Base-by-base conservation (phyloP, 257 asterid genomes). In the Solanum neorickii region DNA sequence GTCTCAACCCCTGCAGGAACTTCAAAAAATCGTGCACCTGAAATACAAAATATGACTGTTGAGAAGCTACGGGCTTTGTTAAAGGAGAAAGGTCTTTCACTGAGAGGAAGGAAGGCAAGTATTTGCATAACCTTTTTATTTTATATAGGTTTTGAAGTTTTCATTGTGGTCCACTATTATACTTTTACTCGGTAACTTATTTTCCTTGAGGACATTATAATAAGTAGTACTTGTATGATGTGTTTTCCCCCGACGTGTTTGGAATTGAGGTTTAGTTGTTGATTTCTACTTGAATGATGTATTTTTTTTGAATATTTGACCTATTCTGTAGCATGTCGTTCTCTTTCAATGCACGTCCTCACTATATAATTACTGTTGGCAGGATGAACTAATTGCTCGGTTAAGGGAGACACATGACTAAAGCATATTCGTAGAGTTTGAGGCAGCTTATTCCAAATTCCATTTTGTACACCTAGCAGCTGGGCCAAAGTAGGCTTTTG, bases 31-130 rank as follows among this genome's bases (percentile, higher is more conserved):
- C 83, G 62, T 25, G 72, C 74, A 72, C 92, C 88, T 65, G 93
- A 91, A 87, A 88, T 94, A 69, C 97, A 89, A 88, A 89, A 91
- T 87, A 86, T 96, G 92, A 96, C 97, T 1, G 98, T 94, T 25
- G 97, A 94, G 76, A 93, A 91, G 83, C 90, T 96, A 11, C 97
- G 98, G 82, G 91, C 89, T 83, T 92, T 96, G 84, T 91, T 96
- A 49, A 91, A 89, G 91, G 98, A 91, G 86, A 96, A 89, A 90
- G 96, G 98, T 78, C 96, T 96, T 89, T 92, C 95, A 9, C 84
- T 78, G 46, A 93, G 87, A 41, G 99, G 99, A 84, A 94, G 91
- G 87, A 96, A 96, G 94, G 99, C 88, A 90, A 95, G 97, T 87
- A 80, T 69, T 39, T 14, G 18, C 72, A 20, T 83, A 31, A 16